Evolutionary conservation across 139 green algal genomes (phyloP), one percentile per base, ranked within the genome.

Genomic region (Mesostigma viride): DNA sequence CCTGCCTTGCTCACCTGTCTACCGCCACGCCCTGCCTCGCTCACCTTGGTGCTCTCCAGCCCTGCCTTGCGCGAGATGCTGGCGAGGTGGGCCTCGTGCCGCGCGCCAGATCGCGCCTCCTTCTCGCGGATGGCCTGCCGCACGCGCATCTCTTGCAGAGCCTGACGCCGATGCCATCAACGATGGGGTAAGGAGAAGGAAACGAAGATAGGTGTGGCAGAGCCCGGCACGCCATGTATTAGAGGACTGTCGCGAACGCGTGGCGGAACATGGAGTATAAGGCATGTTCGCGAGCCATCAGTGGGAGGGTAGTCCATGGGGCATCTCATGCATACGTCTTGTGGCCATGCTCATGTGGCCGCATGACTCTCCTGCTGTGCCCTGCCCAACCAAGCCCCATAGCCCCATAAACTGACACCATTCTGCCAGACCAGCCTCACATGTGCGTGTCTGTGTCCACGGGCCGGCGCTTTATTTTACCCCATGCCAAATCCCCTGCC

Each of bases 21-120:
- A n/a, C n/a, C n/a, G n/a, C n/a, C n/a, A n/a, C n/a, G n/a, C n/a
- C n/a, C n/a, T n/a, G n/a, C n/a, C n/a, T n/a, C 30, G 34, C 59
- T 51, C 59, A 66, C 59, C 59, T 66, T 66, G 11, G 8, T 66
- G n/a, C 8, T 11, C 8, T 51, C 59, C 20, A 51, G 11, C 59
- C 59, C 59, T 8, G 59, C 59, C 35, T 27, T 24, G 8, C n/a
- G 57, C 3, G 26, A 8, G 20, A 66, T 57, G 8, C 24, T 4
- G 8, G 35, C 34, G 8, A 66, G 26, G 20, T 66, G 35, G 8
- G 8, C 11, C 59, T 66, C 59, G n/a, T 66, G 26, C 11, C 59
- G 33, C 20, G 11, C 8, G 8, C 57, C 20, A 17, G 20, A 6
- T 27, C 3, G 20, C 59, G 17, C 3, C n/a, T 66, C 20, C 20